Conservation (phyloP, 495 filamentous ascomycete species). For the Platismatia glauca region DNA sequence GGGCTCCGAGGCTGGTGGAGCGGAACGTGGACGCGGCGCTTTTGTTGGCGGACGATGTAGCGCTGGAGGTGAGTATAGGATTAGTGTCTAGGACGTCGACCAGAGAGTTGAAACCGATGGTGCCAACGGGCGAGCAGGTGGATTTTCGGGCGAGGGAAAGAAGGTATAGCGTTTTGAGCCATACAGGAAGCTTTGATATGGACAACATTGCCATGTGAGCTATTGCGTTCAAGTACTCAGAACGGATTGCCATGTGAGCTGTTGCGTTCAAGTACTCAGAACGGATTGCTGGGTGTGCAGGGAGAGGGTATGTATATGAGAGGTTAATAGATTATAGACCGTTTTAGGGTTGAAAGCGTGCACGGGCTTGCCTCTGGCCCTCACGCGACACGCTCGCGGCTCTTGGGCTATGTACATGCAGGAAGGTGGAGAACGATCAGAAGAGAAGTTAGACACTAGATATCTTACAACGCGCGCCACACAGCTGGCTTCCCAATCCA, state of each 20-base stretch:
- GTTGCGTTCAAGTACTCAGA: neutral
- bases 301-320: no score
- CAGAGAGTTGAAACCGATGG: neutral
- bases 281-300: neutral
- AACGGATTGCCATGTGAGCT: neutral
- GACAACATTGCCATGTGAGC: neutral
- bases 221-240: neutral
- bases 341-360: neutral
- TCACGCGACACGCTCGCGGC: conserved; percentile 12
- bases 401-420: conserved; percentile 4
- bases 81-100: neutral
- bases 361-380: conserved; percentile 4
- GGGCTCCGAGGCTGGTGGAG: neutral
- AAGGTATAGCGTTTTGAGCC: neutral
- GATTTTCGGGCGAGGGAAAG: neutral
- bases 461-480: neutral
- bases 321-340: neutral
- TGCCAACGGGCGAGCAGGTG: neutral
- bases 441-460: neutral
- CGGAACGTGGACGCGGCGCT: neutral
- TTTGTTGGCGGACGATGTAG: neutral
- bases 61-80: neutral
- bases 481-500: neutral
- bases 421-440: neutral
- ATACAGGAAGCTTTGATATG: neutral